phyloP scores from a whole-genome alignment of 2,329 filamentous ascomycete genomes.

The Colletotrichum godetiae region DNA sequence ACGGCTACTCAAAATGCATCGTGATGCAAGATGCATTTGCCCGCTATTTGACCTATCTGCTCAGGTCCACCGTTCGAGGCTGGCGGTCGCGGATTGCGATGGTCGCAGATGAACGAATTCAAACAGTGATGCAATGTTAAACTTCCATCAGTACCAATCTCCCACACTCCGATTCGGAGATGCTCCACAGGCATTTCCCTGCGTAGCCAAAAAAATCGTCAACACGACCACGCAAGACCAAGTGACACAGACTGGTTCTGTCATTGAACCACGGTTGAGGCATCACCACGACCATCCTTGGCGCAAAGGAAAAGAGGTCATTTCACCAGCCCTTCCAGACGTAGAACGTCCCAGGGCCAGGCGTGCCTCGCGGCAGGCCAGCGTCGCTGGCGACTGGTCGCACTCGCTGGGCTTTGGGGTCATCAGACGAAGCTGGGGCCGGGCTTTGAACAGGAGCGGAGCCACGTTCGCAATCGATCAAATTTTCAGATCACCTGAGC shows the following conservation, averaged over 20 bases:
- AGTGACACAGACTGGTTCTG: constrained; percentile 5
- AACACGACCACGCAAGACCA: not conserved
- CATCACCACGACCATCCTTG: constrained; percentile 26
- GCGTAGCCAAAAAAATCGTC: not conserved
- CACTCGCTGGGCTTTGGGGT: constrained; percentile 4
- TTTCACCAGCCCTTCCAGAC: constrained; percentile 26
- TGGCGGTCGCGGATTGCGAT: not conserved
- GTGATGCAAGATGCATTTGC: constrained; percentile 12
- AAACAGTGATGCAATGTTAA: constrained; percentile 22
- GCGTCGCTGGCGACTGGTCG: constrained; percentile 31
- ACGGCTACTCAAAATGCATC: constrained; percentile 5
- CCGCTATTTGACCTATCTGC: not conserved
- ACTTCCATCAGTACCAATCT: constrained; percentile 22
- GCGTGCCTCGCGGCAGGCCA: constrained; percentile 13
- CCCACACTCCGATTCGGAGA: constrained; percentile 25
- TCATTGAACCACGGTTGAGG: not conserved
- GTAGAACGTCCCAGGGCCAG: constrained; percentile 17
- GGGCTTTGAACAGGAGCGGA: constrained; percentile 30
- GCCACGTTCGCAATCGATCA: constrained; percentile 29
- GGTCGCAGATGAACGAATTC: constrained; percentile 8
- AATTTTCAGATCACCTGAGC: constrained; percentile 36
- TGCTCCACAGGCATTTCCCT: constrained; percentile 25
- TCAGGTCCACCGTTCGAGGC: constrained; percentile 1
- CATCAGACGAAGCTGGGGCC: constrained; percentile 34
- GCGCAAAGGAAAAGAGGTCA: constrained; percentile 4